These are phyloP conservation scores for Rosa hybrid DNA, from an alignment of 331 rosid species.

Conservation along the genomic window DNA sequence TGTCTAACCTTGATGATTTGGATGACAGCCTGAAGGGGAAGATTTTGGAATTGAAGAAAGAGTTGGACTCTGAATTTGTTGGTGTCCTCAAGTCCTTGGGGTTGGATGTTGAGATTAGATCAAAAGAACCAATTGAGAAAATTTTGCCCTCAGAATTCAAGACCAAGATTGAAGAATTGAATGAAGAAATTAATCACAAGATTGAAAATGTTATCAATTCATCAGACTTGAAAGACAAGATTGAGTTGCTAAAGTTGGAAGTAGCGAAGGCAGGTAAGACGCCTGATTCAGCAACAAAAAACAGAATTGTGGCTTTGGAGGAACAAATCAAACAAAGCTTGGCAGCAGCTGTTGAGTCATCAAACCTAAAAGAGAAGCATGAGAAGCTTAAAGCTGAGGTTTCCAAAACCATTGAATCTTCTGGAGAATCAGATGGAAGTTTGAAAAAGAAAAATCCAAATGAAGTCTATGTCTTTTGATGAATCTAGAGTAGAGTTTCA, in stretches of 20 bases:
- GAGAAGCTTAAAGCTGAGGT: conserved; percentile 57
- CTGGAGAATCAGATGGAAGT: conserved; percentile 44
- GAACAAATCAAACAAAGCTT: conserved; percentile 62
- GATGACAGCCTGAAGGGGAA: conserved; percentile 58
- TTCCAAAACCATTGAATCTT: conserved; percentile 36
- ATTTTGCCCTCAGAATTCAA: conserved; percentile 37
- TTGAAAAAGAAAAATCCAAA: conserved; percentile 28
- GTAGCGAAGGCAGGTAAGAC: conserved; percentile 63
- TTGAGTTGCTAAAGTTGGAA: conserved; percentile 65
- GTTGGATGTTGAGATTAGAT: conserved; percentile 48
- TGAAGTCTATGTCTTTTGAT: conserved; percentile 33
- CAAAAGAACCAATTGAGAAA: conserved; percentile 30
- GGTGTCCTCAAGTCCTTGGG: conserved; percentile 60
- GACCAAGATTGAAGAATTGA: conserved; percentile 50
- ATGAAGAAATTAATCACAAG: conserved; percentile 45
- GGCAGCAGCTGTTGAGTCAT: conserved; percentile 56
- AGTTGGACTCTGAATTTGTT: conserved; percentile 49
- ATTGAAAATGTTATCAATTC: conserved; percentile 50
- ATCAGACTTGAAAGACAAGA: conserved; percentile 59
- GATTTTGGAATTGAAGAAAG: conserved; percentile 49
- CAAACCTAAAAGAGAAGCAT: conserved; percentile 62
- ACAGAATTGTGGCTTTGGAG: conserved; percentile 64
- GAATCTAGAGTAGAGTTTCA: conserved; percentile 40
- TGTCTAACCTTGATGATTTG: conserved; percentile 46
- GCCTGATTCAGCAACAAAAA: conserved; percentile 55